These are phyloP conservation scores for Magnusiomyces suaveolens DNA, from an alignment of 1,139 yeast species.

Conservation along the genomic window DNA sequence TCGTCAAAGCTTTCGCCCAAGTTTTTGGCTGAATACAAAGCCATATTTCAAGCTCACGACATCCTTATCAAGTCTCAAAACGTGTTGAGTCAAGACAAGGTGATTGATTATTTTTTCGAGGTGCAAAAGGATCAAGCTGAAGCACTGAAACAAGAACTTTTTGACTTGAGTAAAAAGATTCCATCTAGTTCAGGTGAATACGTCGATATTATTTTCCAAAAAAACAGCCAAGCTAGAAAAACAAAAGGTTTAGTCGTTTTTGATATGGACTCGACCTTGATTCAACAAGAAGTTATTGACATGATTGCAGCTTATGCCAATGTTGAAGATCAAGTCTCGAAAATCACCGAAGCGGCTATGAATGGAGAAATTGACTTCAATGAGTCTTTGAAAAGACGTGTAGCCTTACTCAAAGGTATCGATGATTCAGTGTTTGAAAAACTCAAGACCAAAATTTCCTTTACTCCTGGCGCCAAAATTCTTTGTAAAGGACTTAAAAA, in stretches of 20 bases:
- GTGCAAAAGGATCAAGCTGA: conserved; percentile 13
- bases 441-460: conserved; percentile 52
- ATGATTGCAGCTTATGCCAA: conserved; percentile 83
- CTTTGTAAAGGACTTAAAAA: conserved; percentile 53
- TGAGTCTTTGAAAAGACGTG: conserved; percentile 69
- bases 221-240: conserved; percentile 24
- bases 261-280: conserved; percentile 96
- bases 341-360: conserved; percentile 91
- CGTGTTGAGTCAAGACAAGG: conserved; percentile 17
- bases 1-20: conserved; percentile 14
- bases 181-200: no score
- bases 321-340: conserved; percentile 62
- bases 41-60: conserved; percentile 17
- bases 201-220: conserved; percentile 43
- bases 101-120: conserved; percentile 22
- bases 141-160: conserved; percentile 18
- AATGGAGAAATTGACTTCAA: conserved; percentile 91
- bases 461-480: conserved; percentile 78
- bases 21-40: conserved; percentile 20
- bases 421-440: conserved; percentile 72
- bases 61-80: conserved; percentile 19
- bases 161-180: conserved; percentile 19
- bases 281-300: conserved; percentile 94
- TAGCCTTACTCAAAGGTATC: conserved; percentile 68
- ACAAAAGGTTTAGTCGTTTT: conserved; percentile 65